Conservation (phyloP, 2,329 filamentous ascomycete species). For the Colletotrichum filicis region DNA sequence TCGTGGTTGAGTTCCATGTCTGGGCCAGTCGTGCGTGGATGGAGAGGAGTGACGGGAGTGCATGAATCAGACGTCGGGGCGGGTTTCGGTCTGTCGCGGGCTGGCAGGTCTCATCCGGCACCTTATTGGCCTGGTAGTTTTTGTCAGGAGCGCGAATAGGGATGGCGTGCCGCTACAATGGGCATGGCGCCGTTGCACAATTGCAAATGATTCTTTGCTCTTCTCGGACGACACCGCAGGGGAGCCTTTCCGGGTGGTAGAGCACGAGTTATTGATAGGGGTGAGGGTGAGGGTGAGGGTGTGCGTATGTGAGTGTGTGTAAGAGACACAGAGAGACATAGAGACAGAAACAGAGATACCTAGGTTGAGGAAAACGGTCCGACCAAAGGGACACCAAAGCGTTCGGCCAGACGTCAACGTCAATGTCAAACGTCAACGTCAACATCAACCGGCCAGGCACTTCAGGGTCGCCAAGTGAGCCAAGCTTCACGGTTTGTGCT, state of each 20-base stretch:
- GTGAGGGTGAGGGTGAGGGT: not conserved
- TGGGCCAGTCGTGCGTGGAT: not conserved
- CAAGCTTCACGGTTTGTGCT: constrained; percentile 1
- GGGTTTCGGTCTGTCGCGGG: not conserved
- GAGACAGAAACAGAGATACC: too few relatives aligned
- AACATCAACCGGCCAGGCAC: constrained; percentile 1
- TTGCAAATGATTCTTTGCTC: constrained; percentile 2
- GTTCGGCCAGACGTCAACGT: constrained; percentile 8
- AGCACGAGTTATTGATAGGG: not conserved
- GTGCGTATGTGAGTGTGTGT: too few relatives aligned
- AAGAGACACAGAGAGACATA: too few relatives aligned
- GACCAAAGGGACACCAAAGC: constrained; percentile 3
- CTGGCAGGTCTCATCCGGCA: not conserved
- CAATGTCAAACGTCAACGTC: constrained; percentile 4
- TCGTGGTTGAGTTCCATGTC: not conserved
- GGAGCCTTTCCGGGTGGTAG: not conserved
- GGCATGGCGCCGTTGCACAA: not conserved
- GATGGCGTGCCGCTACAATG: constrained; percentile 4
- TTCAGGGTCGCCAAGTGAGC: not conserved
- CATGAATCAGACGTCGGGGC: not conserved
- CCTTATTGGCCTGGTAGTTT: not conserved
- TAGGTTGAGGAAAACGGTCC: not conserved
- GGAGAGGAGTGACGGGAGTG: not conserved
- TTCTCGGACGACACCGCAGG: constrained; percentile 16
- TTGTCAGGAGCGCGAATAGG: constrained; percentile 1